A percentile compares a stretch with the other conserved stretches of the same genome.
These are phyloP conservation scores for Lentinula raphanica DNA, from an alignment of 768 basidiomycete species.

Conservation along the genomic window DNA sequence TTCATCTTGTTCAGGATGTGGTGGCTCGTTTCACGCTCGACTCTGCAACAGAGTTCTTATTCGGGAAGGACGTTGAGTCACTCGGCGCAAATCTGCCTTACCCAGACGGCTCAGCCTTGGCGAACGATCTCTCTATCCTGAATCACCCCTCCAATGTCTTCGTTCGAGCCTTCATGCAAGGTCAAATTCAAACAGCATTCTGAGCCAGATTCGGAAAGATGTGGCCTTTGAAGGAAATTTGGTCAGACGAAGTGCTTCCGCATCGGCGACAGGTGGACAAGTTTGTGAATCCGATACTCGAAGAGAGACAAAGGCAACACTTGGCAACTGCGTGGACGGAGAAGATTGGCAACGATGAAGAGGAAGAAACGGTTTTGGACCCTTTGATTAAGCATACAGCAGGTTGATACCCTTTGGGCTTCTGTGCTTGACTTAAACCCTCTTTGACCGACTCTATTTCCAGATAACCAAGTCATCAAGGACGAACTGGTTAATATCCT, in stretches of 20 bases:
- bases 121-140: slow-evolving; percentile 10
- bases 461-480: slow-evolving; percentile 35
- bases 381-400: slow-evolving; percentile 50
- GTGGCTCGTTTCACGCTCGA: background rate
- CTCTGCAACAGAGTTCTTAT: too few species aligned
- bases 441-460: background rate
- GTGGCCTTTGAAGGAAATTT: slow-evolving; percentile 54
- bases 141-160: slow-evolving; percentile 36
- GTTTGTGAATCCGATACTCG: slow-evolving; percentile 50
- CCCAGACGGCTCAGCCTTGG: slow-evolving; percentile 18
- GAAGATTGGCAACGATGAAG: slow-evolving; percentile 22
- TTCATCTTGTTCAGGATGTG: background rate
- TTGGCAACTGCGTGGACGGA: slow-evolving; percentile 4
- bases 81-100: too few species aligned
- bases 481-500: slow-evolving; percentile 43
- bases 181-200: slow-evolving; percentile 35
- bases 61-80: too few species aligned
- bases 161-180: slow-evolving; percentile 43
- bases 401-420: slow-evolving; percentile 25
- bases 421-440: background rate
- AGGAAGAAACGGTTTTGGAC: slow-evolving; percentile 42
- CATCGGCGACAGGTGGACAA: slow-evolving; percentile 42
- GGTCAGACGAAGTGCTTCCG: slow-evolving; percentile 38
- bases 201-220: slow-evolving; percentile 36
- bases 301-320: slow-evolving; percentile 31